Conservation (phyloP, 768 basidiomycete genomes). For the Kwoniella sp. region DNA sequence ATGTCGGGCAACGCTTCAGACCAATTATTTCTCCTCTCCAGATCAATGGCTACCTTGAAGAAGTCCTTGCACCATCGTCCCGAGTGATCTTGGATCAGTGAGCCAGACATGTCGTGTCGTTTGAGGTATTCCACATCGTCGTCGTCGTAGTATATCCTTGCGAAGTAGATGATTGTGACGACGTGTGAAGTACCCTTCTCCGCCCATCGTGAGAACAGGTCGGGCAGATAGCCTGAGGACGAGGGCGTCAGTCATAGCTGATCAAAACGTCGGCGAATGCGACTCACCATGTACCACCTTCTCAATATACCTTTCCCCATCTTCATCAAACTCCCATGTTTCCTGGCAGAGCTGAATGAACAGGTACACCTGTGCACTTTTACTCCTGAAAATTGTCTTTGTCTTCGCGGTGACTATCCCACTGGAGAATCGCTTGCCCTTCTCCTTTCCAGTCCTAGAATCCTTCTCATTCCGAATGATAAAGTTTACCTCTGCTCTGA, state of each 20-base stretch:
- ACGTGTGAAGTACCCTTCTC: slow-evolving; percentile 85
- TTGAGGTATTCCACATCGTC: slow-evolving; percentile 46
- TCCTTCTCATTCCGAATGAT: slow-evolving; percentile 70
- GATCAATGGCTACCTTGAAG: slow-evolving; percentile 90
- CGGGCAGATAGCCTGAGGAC: slow-evolving; percentile 72
- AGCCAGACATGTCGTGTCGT: slow-evolving; percentile 37
- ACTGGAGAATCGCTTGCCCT: slow-evolving; percentile 59
- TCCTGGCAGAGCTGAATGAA: slow-evolving; percentile 96
- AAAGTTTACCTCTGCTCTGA: slow-evolving; percentile 72
- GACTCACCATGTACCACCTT: slow-evolving; percentile 82
- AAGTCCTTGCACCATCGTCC: slow-evolving; percentile 90
- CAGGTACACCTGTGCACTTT: slow-evolving; percentile 87
- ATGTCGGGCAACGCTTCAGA: slow-evolving; percentile 79
- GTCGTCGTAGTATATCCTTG: slow-evolving; percentile 67
- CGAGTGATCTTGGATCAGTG: slow-evolving; percentile 70
- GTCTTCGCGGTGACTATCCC: slow-evolving; percentile 79
- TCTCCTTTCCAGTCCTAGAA: slow-evolving; percentile 53
- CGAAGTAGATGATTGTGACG: slow-evolving; percentile 90
- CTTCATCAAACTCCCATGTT: slow-evolving; percentile 94
- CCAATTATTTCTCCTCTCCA: slow-evolving; percentile 87
- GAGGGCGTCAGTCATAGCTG: not conserved
- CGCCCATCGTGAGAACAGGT: slow-evolving; percentile 81
- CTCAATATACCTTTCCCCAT: slow-evolving; percentile 92
- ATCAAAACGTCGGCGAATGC: not conserved
- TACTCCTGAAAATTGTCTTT: slow-evolving; percentile 82